Conservation (phyloP, 2,329 filamentous ascomycete species). For the Ophiobolus disseminans region DNA sequence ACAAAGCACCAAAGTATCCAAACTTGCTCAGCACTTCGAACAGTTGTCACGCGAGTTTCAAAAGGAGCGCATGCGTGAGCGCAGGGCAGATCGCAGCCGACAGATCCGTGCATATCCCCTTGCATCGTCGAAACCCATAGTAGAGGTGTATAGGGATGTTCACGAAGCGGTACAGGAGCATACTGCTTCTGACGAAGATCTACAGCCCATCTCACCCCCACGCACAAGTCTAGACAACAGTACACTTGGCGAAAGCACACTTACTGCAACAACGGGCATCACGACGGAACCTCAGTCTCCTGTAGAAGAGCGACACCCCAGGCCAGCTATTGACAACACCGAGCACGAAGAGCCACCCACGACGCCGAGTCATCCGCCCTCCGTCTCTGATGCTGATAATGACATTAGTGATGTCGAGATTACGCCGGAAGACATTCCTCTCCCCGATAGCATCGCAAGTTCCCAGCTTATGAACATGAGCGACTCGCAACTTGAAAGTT, state of each 20-base stretch:
- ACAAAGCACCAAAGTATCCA: slow-evolving; percentile 77
- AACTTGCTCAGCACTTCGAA: slow-evolving; percentile 94
- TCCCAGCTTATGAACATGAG: slow-evolving; percentile 59
- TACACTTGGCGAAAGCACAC: slow-evolving; percentile 44
- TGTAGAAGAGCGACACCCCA: slow-evolving; percentile 38
- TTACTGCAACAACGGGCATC: slow-evolving; percentile 42
- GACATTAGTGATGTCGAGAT: slow-evolving; percentile 74
- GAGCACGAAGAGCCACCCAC: slow-evolving; percentile 36
- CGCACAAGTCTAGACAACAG: slow-evolving; percentile 46
- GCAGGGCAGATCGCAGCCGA: slow-evolving; percentile 77
- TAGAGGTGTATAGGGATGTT: slow-evolving; percentile 94
- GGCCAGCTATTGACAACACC: slow-evolving; percentile 18
- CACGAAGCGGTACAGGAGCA: slow-evolving; percentile 89
- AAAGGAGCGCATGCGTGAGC: slow-evolving; percentile 87
- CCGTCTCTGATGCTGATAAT: slow-evolving; percentile 55
- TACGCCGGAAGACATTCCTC: slow-evolving; percentile 70
- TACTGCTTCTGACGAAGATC: slow-evolving; percentile 70
- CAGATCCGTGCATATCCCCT: slow-evolving; percentile 84
- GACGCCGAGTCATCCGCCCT: slow-evolving; percentile 51
- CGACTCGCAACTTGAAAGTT: slow-evolving; percentile 64
- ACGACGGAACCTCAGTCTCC: slow-evolving; percentile 46
- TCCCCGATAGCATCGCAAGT: slow-evolving; percentile 67
- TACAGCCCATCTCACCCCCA: slow-evolving; percentile 43
- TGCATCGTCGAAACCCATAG: slow-evolving; percentile 91
- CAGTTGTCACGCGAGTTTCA: slow-evolving; percentile 96